Conservation (phyloP, 1,139 yeast species). For the Candida smagusa region DNA sequence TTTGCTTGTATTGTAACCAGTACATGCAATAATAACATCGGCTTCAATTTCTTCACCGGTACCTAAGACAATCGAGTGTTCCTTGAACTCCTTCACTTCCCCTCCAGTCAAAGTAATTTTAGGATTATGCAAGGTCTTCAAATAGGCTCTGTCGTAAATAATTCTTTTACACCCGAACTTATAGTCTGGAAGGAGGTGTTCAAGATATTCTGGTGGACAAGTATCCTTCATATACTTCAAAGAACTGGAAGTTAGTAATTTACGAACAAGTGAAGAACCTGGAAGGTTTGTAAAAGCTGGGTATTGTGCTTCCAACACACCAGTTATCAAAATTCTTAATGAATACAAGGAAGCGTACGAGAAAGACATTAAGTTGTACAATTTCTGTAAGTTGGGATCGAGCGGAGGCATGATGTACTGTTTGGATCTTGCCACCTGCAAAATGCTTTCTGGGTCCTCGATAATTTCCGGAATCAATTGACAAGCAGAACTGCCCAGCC, state of each 20-base stretch:
- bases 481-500: slow-evolving; percentile 24
- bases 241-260: slow-evolving; percentile 20
- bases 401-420: slow-evolving; percentile 43
- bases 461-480: slow-evolving; percentile 26
- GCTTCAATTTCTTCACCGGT: slow-evolving; percentile 30
- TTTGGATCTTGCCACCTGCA: slow-evolving; percentile 36
- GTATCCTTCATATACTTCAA: slow-evolving; percentile 26
- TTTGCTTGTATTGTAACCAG: slow-evolving; percentile 33
- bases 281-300: slow-evolving; percentile 22
- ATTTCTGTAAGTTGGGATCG: slow-evolving; percentile 17
- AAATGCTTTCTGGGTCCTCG: slow-evolving; percentile 26
- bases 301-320: slow-evolving; percentile 31
- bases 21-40: slow-evolving; percentile 45
- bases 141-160: slow-evolving; percentile 37
- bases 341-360: slow-evolving; percentile 25
- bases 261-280: slow-evolving; percentile 18
- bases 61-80: slow-evolving; percentile 27
- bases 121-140: slow-evolving; percentile 32
- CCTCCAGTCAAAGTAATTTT: slow-evolving; percentile 25
- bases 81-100: slow-evolving; percentile 26
- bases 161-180: slow-evolving; percentile 45
- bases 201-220: slow-evolving; percentile 35
- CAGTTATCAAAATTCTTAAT: slow-evolving; percentile 27
- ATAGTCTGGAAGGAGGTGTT: slow-evolving; percentile 33
- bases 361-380: slow-evolving; percentile 26